Evolutionary conservation across 768 basidiomycete species (phyloP).

Genomic region (Boletus rubroflammeus): DNA sequence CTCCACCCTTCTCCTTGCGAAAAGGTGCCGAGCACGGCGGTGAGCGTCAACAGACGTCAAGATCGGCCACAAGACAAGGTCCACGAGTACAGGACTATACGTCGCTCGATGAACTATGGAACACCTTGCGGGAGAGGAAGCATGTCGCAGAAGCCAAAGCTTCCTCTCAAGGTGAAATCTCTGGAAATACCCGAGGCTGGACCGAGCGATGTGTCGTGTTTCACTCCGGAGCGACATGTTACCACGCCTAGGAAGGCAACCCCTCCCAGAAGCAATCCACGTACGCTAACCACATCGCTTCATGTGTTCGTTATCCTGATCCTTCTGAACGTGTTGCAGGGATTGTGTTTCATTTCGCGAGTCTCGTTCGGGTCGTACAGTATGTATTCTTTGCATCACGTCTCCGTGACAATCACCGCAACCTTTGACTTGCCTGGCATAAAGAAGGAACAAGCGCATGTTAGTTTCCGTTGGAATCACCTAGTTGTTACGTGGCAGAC

Average conservation of each 20-base stretch:
- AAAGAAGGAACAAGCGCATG: constrained; percentile 69
- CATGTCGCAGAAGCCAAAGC: constrained; percentile 62
- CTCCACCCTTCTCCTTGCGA: constrained; percentile 9
- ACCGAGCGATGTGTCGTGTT: constrained; percentile 21
- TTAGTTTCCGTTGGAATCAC: constrained; percentile 62
- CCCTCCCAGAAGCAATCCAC: constrained; percentile 55
- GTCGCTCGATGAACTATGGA: constrained; percentile 62
- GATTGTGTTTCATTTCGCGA: constrained; percentile 65
- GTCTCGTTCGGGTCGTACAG: constrained; percentile 62
- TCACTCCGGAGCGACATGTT: constrained; percentile 22
- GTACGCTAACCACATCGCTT: constrained; percentile 39
- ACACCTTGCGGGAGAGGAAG: constrained; percentile 59
- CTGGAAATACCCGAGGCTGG: constrained; percentile 40
- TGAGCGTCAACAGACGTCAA: constrained; percentile 23
- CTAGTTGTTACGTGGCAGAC: constrained; percentile 67
- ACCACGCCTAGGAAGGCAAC: constrained; percentile 24
- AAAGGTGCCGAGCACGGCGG: constrained; percentile 15
- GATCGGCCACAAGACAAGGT: constrained; percentile 5
- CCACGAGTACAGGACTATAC: constrained; percentile 24
- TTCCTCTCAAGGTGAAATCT: constrained; percentile 68
- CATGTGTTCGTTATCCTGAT: constrained; percentile 14
- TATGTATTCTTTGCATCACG: constrained; percentile 25
- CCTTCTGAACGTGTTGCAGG: constrained; percentile 15
- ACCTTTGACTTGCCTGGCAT: constrained; percentile 70
- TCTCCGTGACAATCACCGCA: constrained; percentile 42